phyloP scores from a whole-genome alignment of 352 stramenopile species.

The Nannochloropsis limnetica region DNA sequence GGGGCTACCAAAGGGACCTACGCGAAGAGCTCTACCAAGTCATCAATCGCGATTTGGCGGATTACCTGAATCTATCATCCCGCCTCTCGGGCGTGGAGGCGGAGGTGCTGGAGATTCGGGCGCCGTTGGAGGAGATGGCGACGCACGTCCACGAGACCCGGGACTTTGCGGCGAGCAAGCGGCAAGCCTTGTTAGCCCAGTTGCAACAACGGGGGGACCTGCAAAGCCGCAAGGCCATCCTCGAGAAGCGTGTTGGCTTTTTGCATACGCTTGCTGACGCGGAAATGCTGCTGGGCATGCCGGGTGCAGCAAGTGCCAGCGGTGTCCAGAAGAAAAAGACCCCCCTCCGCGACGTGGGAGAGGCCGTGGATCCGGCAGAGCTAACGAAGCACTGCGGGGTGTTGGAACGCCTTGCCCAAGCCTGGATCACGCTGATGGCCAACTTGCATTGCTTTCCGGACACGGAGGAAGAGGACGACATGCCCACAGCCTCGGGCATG shows the following conservation, averaged over 20 bases:
- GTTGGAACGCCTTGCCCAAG: neutral
- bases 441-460: neutral
- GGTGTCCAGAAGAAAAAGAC: neutral
- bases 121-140: neutral
- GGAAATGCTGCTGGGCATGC: neutral
- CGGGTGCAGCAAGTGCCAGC: neutral
- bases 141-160: neutral
- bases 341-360: neutral
- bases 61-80: slow-evolving; percentile 5
- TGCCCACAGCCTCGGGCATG: neutral
- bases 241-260: slow-evolving; percentile 5
- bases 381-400: slow-evolving; percentile 1
- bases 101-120: neutral
- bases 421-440: neutral
- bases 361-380: neutral
- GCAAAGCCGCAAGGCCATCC: neutral
- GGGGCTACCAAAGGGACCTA: neutral
- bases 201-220: neutral
- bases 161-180: slow-evolving; percentile 32
- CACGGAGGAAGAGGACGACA: slow-evolving; percentile 29
- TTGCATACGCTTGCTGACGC: neutral
- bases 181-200: neutral
- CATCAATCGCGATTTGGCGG: slow-evolving; percentile 4
- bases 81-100: slow-evolving; percentile 8
- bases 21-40: neutral